phyloP scores from a whole-genome alignment of 2,329 filamentous ascomycete species.

The Colletotrichum eremochloae region DNA sequence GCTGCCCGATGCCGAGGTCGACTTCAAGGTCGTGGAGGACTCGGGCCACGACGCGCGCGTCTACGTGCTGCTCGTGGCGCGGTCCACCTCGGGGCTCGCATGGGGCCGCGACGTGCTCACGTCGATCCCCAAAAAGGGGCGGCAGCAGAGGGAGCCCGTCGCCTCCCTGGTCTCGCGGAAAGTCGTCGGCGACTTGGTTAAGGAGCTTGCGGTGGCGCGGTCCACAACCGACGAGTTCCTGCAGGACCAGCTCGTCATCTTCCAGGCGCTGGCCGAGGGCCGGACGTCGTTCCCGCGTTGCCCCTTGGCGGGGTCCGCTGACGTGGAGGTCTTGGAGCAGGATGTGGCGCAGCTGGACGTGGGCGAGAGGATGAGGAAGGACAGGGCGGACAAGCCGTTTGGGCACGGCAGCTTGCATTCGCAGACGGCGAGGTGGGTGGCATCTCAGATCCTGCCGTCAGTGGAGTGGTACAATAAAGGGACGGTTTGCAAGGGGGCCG shows the following conservation, averaged over 20 bases:
- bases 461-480: conserved; percentile 66
- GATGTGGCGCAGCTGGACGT: conserved; percentile 49
- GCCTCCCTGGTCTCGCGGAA: conserved; percentile 57
- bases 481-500: conserved; percentile 62
- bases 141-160: conserved; percentile 49
- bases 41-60: conserved; percentile 64
- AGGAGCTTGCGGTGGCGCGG: conserved; percentile 53
- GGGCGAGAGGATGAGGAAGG: conserved; percentile 52
- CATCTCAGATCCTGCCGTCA: conserved; percentile 62
- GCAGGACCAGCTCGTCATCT: conserved; percentile 72
- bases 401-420: conserved; percentile 69
- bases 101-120: conserved; percentile 64
- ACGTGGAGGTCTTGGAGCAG: conserved; percentile 45
- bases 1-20: conserved; percentile 60
- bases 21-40: conserved; percentile 63
- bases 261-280: conserved; percentile 69
- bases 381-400: conserved; percentile 64
- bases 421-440: conserved; percentile 72
- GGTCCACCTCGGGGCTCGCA: conserved; percentile 57
- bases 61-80: conserved; percentile 70
- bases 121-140: conserved; percentile 57
- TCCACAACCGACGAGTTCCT: conserved; percentile 65
- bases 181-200: conserved; percentile 61
- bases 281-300: conserved; percentile 61
- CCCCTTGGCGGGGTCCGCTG: conserved; percentile 10